Conservation (phyloP, 768 basidiomycete genomes). For the Coprinopsis strossmayeri region DNA sequence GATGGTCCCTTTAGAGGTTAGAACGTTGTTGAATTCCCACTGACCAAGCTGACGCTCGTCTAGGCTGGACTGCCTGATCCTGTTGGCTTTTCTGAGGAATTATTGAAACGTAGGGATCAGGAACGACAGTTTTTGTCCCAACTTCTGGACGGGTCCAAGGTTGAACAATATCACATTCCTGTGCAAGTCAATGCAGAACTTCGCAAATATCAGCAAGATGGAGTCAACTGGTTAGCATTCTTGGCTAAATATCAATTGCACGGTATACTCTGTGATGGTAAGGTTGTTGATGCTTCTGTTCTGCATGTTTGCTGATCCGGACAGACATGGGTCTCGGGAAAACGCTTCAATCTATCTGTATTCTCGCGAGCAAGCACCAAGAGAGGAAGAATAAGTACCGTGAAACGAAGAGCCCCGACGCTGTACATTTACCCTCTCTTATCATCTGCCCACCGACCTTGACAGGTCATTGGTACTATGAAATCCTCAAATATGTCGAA, state of each 20-base stretch:
- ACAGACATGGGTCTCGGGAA: conserved; percentile 99
- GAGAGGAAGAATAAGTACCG: conserved; percentile 71
- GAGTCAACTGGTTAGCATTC: conserved; percentile 98
- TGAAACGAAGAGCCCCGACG: conserved; percentile 62
- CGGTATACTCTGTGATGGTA: conserved; percentile 96
- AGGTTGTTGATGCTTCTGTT: conserved; percentile 16
- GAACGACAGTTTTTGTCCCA: conserved; percentile 93
- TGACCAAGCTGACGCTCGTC: background rate
- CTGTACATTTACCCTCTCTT: conserved; percentile 85
- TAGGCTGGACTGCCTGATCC: conserved; percentile 97
- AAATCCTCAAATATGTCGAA: conserved; percentile 87
- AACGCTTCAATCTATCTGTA: conserved; percentile 96
- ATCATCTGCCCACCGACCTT: conserved; percentile 97
- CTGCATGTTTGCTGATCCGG: background rate
- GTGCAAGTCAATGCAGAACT: conserved; percentile 88
- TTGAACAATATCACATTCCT: conserved; percentile 84
- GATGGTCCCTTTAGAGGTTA: conserved; percentile 95
- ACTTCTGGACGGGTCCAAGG: conserved; percentile 90
- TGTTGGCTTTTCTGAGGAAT: conserved; percentile 81
- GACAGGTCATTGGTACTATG: conserved; percentile 99
- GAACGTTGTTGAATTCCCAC: conserved; percentile 12
- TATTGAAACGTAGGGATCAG: conserved; percentile 76
- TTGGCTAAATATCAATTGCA: conserved; percentile 96
- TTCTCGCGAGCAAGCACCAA: conserved; percentile 87
- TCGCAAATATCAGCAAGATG: conserved; percentile 96